Evolutionary conservation across 768 basidiomycete species (phyloP).

Genomic region (Dioszegia hungarica): DNA sequence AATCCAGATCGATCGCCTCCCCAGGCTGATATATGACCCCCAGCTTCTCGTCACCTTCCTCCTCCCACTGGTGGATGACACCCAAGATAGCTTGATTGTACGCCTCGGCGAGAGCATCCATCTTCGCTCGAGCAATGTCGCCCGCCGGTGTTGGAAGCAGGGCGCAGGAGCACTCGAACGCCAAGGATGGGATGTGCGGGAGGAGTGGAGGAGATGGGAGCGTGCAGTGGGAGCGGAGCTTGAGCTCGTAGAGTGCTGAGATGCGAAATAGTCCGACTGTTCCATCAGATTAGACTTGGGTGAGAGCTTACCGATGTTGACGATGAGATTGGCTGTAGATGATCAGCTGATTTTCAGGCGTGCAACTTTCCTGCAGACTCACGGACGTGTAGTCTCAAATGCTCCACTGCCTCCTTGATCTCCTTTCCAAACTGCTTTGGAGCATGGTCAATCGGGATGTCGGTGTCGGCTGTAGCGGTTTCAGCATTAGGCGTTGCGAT

Average conservation of each 20-base stretch:
- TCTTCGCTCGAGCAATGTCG: slow-evolving; percentile 35
- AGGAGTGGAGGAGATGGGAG: slow-evolving; percentile 25
- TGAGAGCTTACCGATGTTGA: slow-evolving; percentile 29
- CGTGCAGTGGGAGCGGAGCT: slow-evolving; percentile 18
- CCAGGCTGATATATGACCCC: slow-evolving; percentile 31
- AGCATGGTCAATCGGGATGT: slow-evolving; percentile 18
- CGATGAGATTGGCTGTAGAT: slow-evolving; percentile 34
- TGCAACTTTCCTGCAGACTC: no score
- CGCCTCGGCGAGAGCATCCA: slow-evolving; percentile 39
- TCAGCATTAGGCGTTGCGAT: no score
- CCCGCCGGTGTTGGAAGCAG: slow-evolving; percentile 39
- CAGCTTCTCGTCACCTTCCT: slow-evolving; percentile 20
- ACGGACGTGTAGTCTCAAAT: slow-evolving; percentile 31
- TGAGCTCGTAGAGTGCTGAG: slow-evolving; percentile 38
- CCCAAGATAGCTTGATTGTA: slow-evolving; percentile 36
- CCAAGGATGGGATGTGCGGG: slow-evolving; percentile 23
- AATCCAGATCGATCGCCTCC: slow-evolving; percentile 22
- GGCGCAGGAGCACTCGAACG: slow-evolving; percentile 42
- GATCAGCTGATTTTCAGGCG: no score
- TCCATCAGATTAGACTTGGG: background rate
- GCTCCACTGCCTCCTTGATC: slow-evolving; percentile 34
- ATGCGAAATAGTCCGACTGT: slow-evolving; percentile 40
- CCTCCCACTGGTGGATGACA: slow-evolving; percentile 27
- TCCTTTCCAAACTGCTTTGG: slow-evolving; percentile 33
- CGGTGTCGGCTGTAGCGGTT: slow-evolving; percentile 24